phyloP scores from a whole-genome alignment of 306 rosid genomes.

The Prunus kanzakura region DNA sequence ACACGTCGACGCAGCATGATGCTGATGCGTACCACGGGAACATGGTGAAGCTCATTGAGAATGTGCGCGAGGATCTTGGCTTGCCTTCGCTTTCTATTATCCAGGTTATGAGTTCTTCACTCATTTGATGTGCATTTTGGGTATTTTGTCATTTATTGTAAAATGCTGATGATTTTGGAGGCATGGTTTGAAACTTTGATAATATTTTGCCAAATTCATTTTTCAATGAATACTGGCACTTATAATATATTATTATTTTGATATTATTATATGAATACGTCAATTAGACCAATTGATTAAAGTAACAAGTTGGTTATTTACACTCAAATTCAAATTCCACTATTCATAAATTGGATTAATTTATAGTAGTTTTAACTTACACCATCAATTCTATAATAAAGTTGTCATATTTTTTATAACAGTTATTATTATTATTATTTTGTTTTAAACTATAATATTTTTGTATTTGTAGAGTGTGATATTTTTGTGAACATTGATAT shows the following conservation, averaged over 20 bases:
- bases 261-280: too few relatives aligned
- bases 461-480: not conserved
- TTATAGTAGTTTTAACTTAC: too few relatives aligned
- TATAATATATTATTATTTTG: too few relatives aligned
- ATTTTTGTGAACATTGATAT: not conserved
- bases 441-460: not conserved
- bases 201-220: too few relatives aligned
- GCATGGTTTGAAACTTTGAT: not conserved
- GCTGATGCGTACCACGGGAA: constrained; percentile 57
- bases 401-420: too few relatives aligned
- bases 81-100: constrained; percentile 68
- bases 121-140: not conserved
- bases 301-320: too few relatives aligned
- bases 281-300: too few relatives aligned
- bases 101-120: constrained; percentile 41
- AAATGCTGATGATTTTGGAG: not conserved
- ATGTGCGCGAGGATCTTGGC: constrained; percentile 61
- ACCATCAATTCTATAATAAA: too few relatives aligned
- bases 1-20: constrained; percentile 37
- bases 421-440: too few relatives aligned
- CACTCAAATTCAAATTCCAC: too few relatives aligned
- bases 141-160: not conserved
- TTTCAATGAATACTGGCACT: too few relatives aligned
- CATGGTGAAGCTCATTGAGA: constrained; percentile 58
- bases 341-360: too few relatives aligned